phyloP scores from a whole-genome alignment of 352 stramenopile genomes.

The Pythium sp. region DNA sequence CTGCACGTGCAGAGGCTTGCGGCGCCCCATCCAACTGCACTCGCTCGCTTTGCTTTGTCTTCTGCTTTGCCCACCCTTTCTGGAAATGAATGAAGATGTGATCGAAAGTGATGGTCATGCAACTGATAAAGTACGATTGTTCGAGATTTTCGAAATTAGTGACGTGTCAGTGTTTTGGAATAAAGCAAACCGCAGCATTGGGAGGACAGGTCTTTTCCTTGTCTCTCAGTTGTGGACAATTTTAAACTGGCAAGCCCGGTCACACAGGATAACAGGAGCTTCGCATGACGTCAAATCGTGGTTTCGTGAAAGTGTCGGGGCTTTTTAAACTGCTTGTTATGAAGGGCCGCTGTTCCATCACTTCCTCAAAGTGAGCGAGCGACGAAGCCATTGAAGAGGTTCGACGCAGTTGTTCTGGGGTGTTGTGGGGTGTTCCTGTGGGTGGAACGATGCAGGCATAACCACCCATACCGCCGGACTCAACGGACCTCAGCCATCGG shows the following conservation, averaged over 20 bases:
- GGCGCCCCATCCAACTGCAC: constrained; percentile 25
- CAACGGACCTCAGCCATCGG: no score
- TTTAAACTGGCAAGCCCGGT: neutral
- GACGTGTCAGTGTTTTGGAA: neutral
- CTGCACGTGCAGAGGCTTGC: constrained; percentile 33
- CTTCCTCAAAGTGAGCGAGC: no score
- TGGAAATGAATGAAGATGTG: neutral
- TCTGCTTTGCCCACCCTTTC: neutral
- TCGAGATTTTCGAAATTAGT: neutral
- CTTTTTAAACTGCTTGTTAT: no score
- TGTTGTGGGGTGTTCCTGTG: no score
- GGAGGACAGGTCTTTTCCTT: neutral
- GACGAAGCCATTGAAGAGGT: no score
- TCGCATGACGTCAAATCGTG: no score
- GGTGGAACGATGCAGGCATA: no score
- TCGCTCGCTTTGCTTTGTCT: neutral
- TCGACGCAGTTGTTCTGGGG: no score
- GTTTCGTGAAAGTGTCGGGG: no score
- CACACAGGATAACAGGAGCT: no score
- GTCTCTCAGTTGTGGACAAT: neutral
- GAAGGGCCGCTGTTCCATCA: no score
- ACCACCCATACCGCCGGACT: no score
- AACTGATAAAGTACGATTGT: neutral
- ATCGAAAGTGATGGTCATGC: neutral
- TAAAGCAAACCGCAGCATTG: neutral